Percentiles rank a stretch among this genome's conserved stretches.
Conservation (phyloP, 306 rosid genomes). For the Gynostemma pentaphyllum region DNA sequence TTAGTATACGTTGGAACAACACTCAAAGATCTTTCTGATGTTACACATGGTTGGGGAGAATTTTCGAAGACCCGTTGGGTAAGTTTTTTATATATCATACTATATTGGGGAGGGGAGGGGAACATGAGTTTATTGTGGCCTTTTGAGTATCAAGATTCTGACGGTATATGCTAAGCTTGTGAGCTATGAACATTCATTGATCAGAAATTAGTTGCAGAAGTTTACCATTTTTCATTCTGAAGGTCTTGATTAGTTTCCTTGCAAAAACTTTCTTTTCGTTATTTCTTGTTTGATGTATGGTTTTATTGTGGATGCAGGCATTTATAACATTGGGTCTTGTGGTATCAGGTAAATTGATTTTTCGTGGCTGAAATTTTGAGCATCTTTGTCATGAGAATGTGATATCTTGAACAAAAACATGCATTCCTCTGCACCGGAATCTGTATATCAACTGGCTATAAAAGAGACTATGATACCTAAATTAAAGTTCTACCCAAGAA, state of each 20-base stretch:
- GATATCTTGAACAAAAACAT: neutral
- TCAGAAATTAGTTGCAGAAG: neutral
- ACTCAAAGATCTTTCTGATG: constrained; percentile 46
- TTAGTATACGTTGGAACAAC: constrained; percentile 49
- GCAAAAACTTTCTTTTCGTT: neutral
- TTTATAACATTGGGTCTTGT: constrained; percentile 27
- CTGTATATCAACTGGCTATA: neutral
- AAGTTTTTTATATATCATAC: constrained; percentile 9
- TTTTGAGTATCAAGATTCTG: neutral
- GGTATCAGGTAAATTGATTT: constrained; percentile 42
- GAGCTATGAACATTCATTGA: neutral
- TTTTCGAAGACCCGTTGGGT: constrained; percentile 44
- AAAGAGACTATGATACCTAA: no score
- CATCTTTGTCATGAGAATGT: constrained; percentile 4
- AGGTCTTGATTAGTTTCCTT: neutral
- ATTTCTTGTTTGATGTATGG: neutral
- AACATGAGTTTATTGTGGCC: neutral
- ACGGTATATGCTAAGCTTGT: neutral
- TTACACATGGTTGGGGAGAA: constrained; percentile 48
- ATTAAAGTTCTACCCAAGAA: no score
- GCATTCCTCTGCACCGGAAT: no score
- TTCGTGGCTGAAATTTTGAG: neutral
- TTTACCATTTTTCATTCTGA: neutral
- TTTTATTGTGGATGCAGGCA: constrained; percentile 33
- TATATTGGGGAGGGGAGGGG: neutral